Percentiles rank a stretch among this genome's conserved stretches.
Evolutionary conservation across 2,329 filamentous ascomycete genomes (phyloP).

Genomic region (Monilinia aucupariae): DNA sequence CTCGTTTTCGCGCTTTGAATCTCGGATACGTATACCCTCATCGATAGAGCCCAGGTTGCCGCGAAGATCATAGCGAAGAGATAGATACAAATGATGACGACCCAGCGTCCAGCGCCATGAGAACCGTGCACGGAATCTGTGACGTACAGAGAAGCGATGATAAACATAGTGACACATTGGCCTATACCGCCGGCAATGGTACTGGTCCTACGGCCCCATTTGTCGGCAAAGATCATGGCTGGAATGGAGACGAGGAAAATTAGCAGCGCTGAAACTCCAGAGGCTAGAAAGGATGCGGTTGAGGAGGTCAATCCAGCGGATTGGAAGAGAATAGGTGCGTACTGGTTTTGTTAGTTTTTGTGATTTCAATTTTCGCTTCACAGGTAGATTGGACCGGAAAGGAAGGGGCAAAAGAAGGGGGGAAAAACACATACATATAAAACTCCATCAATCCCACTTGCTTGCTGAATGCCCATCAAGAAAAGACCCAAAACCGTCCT

Average conservation of each 20-base stretch:
- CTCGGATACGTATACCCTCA: constrained; percentile 53
- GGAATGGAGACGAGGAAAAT: constrained; percentile 55
- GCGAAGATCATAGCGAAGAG: constrained; percentile 44
- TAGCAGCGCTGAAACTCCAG: constrained; percentile 53
- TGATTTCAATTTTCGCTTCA: not conserved
- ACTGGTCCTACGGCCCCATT: constrained; percentile 51
- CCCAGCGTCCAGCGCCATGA: constrained; percentile 42
- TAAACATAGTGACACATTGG: constrained; percentile 46
- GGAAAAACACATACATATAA: constrained; percentile 45
- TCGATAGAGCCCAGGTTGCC: constrained; percentile 49
- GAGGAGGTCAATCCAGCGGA: constrained; percentile 52
- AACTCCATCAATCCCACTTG: constrained; percentile 58
- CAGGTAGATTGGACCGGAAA: not conserved
- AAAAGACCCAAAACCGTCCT: constrained; percentile 50
- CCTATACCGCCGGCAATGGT: constrained; percentile 49
- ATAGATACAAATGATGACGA: constrained; percentile 47
- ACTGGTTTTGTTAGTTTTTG: constrained; percentile 37
- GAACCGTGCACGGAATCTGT: constrained; percentile 39
- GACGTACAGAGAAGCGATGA: constrained; percentile 51
- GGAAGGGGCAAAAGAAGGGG: not conserved
- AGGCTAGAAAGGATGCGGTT: constrained; percentile 54
- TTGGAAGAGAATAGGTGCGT: constrained; percentile 55
- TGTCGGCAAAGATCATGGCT: constrained; percentile 50
- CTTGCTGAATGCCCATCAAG: constrained; percentile 53
- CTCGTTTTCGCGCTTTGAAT: constrained; percentile 52